Conservation (phyloP, 306 rosid species). For the Hippophae rhamnoides region DNA sequence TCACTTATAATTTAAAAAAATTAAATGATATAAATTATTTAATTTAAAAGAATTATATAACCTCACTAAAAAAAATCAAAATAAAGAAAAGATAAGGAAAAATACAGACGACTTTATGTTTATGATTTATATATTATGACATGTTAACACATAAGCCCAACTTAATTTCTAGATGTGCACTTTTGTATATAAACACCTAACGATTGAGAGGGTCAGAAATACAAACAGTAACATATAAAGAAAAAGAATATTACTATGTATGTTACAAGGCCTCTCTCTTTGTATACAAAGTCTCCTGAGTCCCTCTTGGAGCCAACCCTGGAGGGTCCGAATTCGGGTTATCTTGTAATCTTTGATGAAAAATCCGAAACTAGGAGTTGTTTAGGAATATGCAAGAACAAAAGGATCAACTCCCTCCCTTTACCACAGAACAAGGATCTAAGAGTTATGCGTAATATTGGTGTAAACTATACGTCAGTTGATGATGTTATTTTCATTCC, state of each 20-base stretch:
- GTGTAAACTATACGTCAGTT: too few relatives aligned
- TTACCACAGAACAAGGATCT: conserved; percentile 54
- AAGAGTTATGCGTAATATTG: conserved; percentile 4
- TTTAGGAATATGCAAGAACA: conserved; percentile 33
- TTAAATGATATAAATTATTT: too few relatives aligned
- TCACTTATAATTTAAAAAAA: too few relatives aligned
- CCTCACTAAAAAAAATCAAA: too few relatives aligned
- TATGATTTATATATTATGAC: too few relatives aligned
- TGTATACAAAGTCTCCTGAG: conserved; percentile 22
- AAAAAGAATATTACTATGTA: conserved; percentile 24
- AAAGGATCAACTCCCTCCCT: conserved; percentile 31
- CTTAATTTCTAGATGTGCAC: too few relatives aligned
- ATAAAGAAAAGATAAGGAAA: too few relatives aligned
- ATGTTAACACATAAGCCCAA: too few relatives aligned
- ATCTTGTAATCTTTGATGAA: conserved; percentile 46
- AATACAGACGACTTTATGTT: too few relatives aligned
- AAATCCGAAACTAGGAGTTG: conserved; percentile 19
- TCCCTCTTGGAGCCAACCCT: conserved; percentile 28
- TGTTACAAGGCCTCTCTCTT: conserved; percentile 56
- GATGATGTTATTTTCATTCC: conserved; percentile 43
- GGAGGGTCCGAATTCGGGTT: conserved; percentile 53
- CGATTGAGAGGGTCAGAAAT: background rate
- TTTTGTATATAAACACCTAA: too few relatives aligned
- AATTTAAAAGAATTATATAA: too few relatives aligned
- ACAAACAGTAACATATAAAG: background rate